Evolutionary conservation across 164 flowering plant species (phyloP).

Genomic region (Tetracentron sinense): DNA sequence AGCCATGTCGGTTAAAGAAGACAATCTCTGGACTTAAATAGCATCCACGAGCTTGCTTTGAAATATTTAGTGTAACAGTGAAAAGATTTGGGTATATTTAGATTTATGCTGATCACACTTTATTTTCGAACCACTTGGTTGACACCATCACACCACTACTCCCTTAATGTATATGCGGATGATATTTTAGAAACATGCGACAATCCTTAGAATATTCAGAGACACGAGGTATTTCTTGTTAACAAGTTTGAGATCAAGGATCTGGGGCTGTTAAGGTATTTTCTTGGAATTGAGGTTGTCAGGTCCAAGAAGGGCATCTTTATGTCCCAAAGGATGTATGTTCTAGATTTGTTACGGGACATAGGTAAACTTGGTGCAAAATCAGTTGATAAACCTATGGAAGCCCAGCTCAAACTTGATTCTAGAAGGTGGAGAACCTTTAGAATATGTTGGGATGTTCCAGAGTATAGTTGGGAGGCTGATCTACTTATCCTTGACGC

Average conservation of each 20-base stretch:
- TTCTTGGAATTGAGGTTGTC: not conserved
- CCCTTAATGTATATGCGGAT: not conserved
- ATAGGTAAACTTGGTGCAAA: not conserved
- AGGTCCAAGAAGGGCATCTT: not conserved
- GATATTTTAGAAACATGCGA: not conserved
- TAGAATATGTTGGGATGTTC: not conserved
- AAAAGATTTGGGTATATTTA: not conserved
- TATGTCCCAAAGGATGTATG: not conserved
- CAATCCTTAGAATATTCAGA: not conserved
- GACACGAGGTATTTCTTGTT: not conserved
- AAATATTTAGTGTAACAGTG: not conserved
- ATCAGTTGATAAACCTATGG: not conserved
- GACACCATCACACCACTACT: not conserved
- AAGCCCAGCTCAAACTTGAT: not conserved
- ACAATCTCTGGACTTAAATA: not conserved
- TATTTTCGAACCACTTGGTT: not conserved
- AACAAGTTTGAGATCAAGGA: not conserved
- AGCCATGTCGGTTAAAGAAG: not conserved
- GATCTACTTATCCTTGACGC: not conserved
- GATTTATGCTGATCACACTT: slow-evolving; percentile 2
- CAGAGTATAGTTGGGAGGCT: not conserved
- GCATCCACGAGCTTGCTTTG: slow-evolving; percentile 4
- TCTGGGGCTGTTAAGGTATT: not conserved
- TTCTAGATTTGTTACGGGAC: not conserved
- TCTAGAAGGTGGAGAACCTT: not conserved